Percentiles rank a stretch among this genome's conserved stretches.
phyloP scores from a whole-genome alignment of 495 filamentous ascomycete genomes.

The Neurospora sp. region DNA sequence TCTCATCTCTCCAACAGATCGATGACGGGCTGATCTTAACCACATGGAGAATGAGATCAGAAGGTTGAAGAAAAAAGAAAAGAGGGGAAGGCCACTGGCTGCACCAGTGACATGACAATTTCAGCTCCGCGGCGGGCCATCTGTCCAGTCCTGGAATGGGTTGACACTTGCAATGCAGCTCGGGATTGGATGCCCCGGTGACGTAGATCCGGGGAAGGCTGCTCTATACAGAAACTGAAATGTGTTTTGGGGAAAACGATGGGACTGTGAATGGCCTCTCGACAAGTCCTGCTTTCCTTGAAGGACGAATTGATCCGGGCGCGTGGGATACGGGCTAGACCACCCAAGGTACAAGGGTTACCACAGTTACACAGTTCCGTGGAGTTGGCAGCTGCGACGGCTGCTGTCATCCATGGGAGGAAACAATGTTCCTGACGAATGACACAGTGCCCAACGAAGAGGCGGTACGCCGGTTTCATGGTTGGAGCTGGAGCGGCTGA shows the following conservation, averaged over 20 bases:
- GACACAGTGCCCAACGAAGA: not conserved
- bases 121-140: not conserved
- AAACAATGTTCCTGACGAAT: not conserved
- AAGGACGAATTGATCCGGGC: not conserved
- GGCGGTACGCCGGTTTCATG: not conserved
- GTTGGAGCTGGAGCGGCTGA: not conserved
- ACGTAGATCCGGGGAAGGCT: not conserved
- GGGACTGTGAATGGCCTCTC: not conserved
- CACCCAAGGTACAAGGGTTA: not conserved
- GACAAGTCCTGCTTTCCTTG: not conserved
- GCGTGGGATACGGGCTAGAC: not conserved
- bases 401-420: not conserved
- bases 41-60: not conserved
- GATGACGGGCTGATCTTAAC: not conserved
- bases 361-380: not conserved
- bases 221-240: too few species aligned
- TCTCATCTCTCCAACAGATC: not conserved
- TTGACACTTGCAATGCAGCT: not conserved
- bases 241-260: too few species aligned
- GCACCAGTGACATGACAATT: not conserved
- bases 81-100: not conserved
- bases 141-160: not conserved
- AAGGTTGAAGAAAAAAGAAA: not conserved
- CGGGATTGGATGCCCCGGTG: not conserved
- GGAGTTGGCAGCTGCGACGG: not conserved